These are phyloP conservation scores for Daldinia childiae DNA, from an alignment of 495 filamentous ascomycete species.

Conservation along the genomic window DNA sequence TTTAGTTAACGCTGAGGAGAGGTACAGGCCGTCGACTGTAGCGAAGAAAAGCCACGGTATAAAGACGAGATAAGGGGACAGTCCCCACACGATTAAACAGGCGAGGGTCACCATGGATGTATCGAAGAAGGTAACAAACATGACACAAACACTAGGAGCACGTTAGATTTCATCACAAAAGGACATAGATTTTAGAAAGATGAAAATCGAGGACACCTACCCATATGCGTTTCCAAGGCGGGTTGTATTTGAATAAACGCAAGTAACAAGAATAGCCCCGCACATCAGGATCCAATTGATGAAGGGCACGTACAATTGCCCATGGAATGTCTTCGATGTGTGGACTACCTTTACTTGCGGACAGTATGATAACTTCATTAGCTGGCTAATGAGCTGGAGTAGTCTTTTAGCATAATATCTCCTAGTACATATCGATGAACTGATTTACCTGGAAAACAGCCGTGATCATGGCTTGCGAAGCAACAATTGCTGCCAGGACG, in stretches of 20 bases:
- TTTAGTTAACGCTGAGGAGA: slow-evolving; percentile 73
- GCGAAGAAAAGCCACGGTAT: slow-evolving; percentile 70
- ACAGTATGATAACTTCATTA: slow-evolving; percentile 79
- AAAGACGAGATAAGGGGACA: slow-evolving; percentile 65
- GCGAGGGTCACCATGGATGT: slow-evolving; percentile 75
- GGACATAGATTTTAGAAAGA: no score
- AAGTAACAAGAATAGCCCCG: slow-evolving; percentile 76
- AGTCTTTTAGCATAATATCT: slow-evolving; percentile 10
- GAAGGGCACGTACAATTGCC: slow-evolving; percentile 76
- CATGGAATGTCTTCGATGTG: slow-evolving; percentile 71
- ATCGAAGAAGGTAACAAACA: slow-evolving; percentile 78
- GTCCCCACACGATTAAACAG: slow-evolving; percentile 72
- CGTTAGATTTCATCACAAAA: slow-evolving; percentile 57
- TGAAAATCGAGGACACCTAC: neutral
- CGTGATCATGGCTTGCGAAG: slow-evolving; percentile 82
- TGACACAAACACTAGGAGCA: slow-evolving; percentile 66
- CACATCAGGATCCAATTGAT: slow-evolving; percentile 79
- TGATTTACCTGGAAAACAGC: slow-evolving; percentile 63
- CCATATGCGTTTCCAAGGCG: slow-evolving; percentile 59
- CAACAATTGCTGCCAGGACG: slow-evolving; percentile 75
- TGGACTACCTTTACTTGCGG: slow-evolving; percentile 76
- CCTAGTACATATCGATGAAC: neutral
- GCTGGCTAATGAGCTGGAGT: slow-evolving; percentile 69
- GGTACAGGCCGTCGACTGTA: slow-evolving; percentile 69
- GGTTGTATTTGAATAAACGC: slow-evolving; percentile 74